phyloP scores from a whole-genome alignment of 805 yeast species.

The Candida fluviatilis region DNA sequence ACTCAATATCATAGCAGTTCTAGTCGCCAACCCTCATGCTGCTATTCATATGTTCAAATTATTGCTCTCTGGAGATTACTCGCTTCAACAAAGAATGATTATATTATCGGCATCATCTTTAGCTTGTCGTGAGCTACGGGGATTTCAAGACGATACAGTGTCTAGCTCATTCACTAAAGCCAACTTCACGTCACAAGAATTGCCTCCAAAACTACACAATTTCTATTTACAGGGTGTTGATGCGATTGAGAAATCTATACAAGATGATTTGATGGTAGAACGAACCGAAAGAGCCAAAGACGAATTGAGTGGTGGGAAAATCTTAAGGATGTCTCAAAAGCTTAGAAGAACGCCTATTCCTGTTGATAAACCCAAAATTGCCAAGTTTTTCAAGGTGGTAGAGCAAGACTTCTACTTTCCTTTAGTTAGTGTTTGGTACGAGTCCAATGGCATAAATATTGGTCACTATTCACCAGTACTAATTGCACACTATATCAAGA shows the following conservation, averaged over 20 bases:
- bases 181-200: constrained; percentile 32
- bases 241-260: constrained; percentile 17
- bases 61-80: constrained; percentile 68
- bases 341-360: constrained; percentile 15
- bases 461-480: constrained; percentile 55
- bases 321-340: constrained; percentile 39
- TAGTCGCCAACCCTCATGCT: constrained; percentile 43
- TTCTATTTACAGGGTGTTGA: constrained; percentile 25
- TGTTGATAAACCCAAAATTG: constrained; percentile 16
- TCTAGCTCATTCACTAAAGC: constrained; percentile 28
- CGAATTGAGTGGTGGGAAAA: constrained; percentile 34
- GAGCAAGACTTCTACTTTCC: constrained; percentile 50
- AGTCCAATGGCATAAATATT: constrained; percentile 41
- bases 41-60: constrained; percentile 46
- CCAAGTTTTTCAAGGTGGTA: constrained; percentile 41
- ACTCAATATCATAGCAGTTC: constrained; percentile 60
- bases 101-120: constrained; percentile 66
- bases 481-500: constrained; percentile 54
- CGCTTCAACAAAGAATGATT: constrained; percentile 71
- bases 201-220: constrained; percentile 47
- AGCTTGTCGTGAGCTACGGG: constrained; percentile 70
- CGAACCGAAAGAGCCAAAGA: constrained; percentile 28
- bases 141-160: constrained; percentile 48
- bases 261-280: constrained; percentile 29
- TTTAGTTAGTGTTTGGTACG: constrained; percentile 48